Base-by-base conservation (phyloP, 2,329 filamentous ascomycete genomes). In the Endocalyx cinctus region DNA sequence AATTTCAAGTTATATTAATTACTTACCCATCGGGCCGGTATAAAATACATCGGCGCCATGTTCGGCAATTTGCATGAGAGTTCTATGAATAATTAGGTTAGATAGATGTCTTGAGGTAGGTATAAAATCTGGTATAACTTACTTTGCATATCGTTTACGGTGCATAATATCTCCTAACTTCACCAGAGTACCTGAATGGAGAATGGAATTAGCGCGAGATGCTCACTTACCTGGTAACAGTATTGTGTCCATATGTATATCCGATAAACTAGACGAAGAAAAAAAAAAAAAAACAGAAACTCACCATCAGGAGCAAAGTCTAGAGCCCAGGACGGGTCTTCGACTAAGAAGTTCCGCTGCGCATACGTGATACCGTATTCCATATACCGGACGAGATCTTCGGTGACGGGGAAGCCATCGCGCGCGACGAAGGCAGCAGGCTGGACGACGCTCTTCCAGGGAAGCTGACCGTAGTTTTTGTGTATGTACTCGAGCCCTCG, bases 261-360 rank as follows among this genome's bases (percentile, higher is more conserved):
- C 13, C 28, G 11, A 11, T 6, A 16, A n/a, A 10, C 4, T 27
- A 8, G n/a, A 14, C 13, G 18, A 25, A 16, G 7, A 19, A 7
- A 8, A 14, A 28, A 14, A 10, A 31, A 6, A 5, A 5, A 10
- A 8, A 6, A 19, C 2, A 18, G 18, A 16, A 12, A 10, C 34
- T 34, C 33, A 52, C 51, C 90, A 39, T 89, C 79, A 0, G 87
- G 87, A 3, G 87, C 88, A 63, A 96, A 96, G 54, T 96, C 90
- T 29, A 84, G 58, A 0, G 89, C 87, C 83, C 87, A 97, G 4
- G 78, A 75, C 0, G 83, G 79, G 36, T 96, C 79, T 4, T 84
- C 69, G 0, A 79, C 65, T 0, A 96, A 63, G 50, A 94, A 95
- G 46, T 87, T 66, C 31, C 51, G 43, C 1, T 48, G 45, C 6